phyloP scores from a whole-genome alignment of 345 rosid species.

The Sonneratia caseolaris region DNA sequence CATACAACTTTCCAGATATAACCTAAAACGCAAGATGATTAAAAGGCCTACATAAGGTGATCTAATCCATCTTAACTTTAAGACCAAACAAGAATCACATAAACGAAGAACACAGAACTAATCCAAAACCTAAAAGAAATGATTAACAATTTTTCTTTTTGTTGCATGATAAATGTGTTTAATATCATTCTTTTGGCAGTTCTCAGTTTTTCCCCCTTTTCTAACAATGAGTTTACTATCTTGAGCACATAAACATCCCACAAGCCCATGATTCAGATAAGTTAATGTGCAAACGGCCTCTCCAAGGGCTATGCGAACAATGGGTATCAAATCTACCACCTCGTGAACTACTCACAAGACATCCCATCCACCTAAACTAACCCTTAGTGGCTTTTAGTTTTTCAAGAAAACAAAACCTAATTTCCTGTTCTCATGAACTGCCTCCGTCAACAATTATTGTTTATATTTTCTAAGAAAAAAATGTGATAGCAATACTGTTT shows the following conservation, averaged over 20 bases:
- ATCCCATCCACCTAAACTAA: no score
- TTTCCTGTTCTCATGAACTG: background rate
- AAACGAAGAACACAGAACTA: background rate
- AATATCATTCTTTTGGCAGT: background rate
- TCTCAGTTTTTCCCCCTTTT: background rate
- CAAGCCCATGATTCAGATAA: no score
- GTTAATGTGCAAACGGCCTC: no score
- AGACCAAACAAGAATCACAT: background rate
- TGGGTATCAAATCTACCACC: no score
- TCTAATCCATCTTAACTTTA: background rate
- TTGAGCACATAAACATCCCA: no score
- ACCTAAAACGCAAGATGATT: conserved; percentile 32
- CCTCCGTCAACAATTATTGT: background rate
- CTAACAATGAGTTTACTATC: no score
- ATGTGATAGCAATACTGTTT: background rate
- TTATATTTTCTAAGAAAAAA: background rate
- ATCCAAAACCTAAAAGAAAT: background rate
- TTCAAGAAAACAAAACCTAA: background rate
- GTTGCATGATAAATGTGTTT: background rate
- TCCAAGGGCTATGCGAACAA: no score
- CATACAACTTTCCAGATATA: conserved; percentile 89
- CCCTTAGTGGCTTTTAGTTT: background rate
- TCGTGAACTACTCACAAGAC: no score
- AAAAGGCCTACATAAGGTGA: background rate
- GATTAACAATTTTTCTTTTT: background rate